Percentiles rank a stretch among this genome's conserved stretches.
phyloP scores from a whole-genome alignment of 306 rosid species.

The Castanospermum australe region DNA sequence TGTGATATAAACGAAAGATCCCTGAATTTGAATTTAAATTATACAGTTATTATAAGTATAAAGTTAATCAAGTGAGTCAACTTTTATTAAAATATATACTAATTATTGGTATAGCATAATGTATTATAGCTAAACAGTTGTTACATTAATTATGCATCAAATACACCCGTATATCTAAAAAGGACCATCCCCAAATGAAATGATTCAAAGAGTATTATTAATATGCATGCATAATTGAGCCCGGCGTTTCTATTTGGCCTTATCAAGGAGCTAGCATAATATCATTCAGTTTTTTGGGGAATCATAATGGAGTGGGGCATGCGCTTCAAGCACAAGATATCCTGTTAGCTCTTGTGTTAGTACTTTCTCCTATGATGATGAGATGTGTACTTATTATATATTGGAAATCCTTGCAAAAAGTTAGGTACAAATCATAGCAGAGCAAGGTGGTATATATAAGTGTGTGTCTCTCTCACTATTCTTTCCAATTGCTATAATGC shows the following conservation, averaged over 20 bases:
- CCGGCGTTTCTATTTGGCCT: neutral
- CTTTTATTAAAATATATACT: too few species aligned
- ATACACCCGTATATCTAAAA: neutral
- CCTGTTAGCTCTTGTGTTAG: neutral
- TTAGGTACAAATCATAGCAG: constrained; percentile 33
- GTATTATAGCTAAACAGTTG: neutral
- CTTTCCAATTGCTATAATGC: neutral
- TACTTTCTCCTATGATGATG: constrained; percentile 10
- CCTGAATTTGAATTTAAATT: too few species aligned
- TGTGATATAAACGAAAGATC: too few species aligned
- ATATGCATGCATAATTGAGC: neutral
- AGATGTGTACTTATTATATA: constrained; percentile 5
- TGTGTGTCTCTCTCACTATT: neutral
- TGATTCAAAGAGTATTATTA: constrained; percentile 1
- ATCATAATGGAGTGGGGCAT: constrained; percentile 27
- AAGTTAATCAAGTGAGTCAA: too few species aligned
- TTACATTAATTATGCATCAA: neutral
- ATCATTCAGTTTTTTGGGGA: neutral
- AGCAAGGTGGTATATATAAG: neutral
- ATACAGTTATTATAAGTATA: too few species aligned
- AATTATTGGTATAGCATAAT: neutral
- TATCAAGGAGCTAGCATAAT: neutral
- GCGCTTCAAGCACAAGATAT: constrained; percentile 17
- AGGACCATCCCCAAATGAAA: neutral
- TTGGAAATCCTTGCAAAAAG: constrained; percentile 27